phyloP scores from a whole-genome alignment of 2,329 filamentous ascomycete species.

The Venturia carpophila region DNA sequence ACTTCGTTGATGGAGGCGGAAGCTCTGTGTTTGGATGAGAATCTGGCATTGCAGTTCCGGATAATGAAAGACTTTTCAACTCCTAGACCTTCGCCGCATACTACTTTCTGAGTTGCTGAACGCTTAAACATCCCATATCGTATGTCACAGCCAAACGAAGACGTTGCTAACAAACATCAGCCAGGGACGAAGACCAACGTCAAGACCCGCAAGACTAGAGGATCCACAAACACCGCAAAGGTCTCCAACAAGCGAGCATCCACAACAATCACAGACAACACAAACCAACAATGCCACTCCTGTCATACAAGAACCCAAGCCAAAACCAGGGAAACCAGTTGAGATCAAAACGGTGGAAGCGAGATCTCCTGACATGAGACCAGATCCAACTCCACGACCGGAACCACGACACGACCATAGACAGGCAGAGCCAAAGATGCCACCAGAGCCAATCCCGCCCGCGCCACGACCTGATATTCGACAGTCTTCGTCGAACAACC shows the following conservation, averaged over 20 bases:
- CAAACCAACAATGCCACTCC: slow-evolving; percentile 2
- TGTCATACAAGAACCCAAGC: slow-evolving; percentile 15
- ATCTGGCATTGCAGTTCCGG: slow-evolving; percentile 15
- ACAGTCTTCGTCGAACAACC: slow-evolving; percentile 22
- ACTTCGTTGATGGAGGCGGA: slow-evolving; percentile 1
- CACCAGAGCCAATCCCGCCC: slow-evolving; percentile 12
- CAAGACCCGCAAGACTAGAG: slow-evolving; percentile 5
- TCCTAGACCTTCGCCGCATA: slow-evolving; percentile 11
- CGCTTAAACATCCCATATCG: neutral
- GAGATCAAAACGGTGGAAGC: slow-evolving; percentile 15
- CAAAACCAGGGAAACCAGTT: slow-evolving; percentile 6
- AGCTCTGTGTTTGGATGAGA: slow-evolving; percentile 12
- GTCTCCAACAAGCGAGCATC: neutral
- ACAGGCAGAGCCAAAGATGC: slow-evolving; percentile 4
- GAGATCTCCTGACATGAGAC: neutral
- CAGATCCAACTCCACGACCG: neutral
- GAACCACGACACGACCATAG: slow-evolving; percentile 3
- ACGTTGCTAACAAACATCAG: slow-evolving; percentile 7
- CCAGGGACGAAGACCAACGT: slow-evolving; percentile 15
- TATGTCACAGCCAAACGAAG: neutral
- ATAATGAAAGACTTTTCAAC: slow-evolving; percentile 16
- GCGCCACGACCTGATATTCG: slow-evolving; percentile 7
- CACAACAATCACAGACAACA: neutral
- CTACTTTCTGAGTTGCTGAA: slow-evolving; percentile 12
- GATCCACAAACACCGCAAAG: slow-evolving; percentile 11